These are phyloP conservation scores for Dothideomycetidae sp. DNA, from an alignment of 2,329 filamentous ascomycete genomes.

Conservation along the genomic window DNA sequence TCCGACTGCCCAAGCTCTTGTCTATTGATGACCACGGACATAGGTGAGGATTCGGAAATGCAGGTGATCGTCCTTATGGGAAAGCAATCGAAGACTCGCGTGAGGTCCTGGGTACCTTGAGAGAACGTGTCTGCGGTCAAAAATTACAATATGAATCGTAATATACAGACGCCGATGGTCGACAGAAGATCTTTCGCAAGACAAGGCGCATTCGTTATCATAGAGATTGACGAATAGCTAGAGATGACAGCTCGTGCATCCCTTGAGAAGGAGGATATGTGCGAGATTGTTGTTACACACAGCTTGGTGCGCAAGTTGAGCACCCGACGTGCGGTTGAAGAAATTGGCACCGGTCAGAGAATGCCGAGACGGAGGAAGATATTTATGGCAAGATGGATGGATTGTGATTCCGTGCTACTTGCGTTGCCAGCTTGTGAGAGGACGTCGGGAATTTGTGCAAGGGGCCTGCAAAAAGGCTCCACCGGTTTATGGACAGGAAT, in stretches of 20 bases:
- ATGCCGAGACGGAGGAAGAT: too few relatives aligned
- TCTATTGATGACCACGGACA: conserved; percentile 8
- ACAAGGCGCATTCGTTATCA: not conserved
- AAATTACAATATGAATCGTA: conserved; percentile 10
- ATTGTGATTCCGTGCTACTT: not conserved
- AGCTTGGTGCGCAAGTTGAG: too few relatives aligned
- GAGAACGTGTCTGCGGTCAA: not conserved
- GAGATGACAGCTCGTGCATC: too few relatives aligned
- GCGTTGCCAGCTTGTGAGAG: not conserved
- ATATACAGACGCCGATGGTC: conserved; percentile 6
- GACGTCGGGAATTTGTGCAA: not conserved
- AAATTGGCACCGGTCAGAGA: too few relatives aligned
- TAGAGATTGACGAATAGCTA: not conserved
- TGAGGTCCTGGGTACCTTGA: not conserved
- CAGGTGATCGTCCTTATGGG: not conserved
- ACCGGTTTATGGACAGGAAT: not conserved
- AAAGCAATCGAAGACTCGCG: not conserved
- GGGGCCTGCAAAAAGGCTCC: not conserved
- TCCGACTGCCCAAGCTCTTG: conserved; percentile 8
- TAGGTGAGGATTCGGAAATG: not conserved
- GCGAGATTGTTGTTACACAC: too few relatives aligned
- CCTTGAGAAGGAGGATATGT: too few relatives aligned
- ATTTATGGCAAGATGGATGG: too few relatives aligned
- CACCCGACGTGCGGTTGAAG: too few relatives aligned
- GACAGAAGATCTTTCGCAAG: not conserved